These are phyloP conservation scores for Haplographium delicatum DNA, from an alignment of 495 filamentous ascomycete genomes.

Conservation along the genomic window DNA sequence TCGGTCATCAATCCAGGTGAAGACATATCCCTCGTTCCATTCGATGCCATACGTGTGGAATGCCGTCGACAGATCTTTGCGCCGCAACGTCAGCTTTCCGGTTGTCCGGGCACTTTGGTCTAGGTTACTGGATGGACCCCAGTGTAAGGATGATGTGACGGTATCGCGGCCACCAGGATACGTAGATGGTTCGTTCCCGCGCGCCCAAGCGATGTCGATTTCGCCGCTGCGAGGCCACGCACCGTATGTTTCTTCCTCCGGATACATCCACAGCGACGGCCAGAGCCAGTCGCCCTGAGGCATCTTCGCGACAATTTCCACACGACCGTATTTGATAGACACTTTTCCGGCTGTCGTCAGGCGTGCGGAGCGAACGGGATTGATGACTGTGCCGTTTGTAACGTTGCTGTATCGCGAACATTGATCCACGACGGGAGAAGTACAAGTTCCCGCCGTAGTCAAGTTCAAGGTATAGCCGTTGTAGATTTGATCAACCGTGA, in stretches of 20 bases:
- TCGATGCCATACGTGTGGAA: conserved; percentile 60
- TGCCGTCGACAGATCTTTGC: conserved; percentile 14
- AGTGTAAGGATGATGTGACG: conserved; percentile 9
- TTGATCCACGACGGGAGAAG: conserved; percentile 18
- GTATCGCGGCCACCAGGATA: conserved; percentile 8
- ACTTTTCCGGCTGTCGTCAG: conserved; percentile 35
- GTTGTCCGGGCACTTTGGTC: not conserved
- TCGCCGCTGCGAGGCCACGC: conserved; percentile 31
- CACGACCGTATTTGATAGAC: conserved; percentile 34
- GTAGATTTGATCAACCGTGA: conserved; percentile 28
- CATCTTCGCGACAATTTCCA: conserved; percentile 40
- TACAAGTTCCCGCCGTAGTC: conserved; percentile 33
- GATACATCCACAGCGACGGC: conserved; percentile 43
- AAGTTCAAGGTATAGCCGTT: conserved; percentile 30
- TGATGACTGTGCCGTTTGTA: conserved; percentile 33
- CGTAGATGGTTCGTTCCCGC: conserved; percentile 25
- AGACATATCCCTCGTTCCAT: conserved; percentile 64
- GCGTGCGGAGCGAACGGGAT: conserved; percentile 35
- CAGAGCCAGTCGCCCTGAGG: conserved; percentile 39
- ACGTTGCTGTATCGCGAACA: conserved; percentile 32
- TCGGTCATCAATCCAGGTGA: conserved; percentile 52
- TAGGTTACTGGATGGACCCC: not conserved
- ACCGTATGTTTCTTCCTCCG: conserved; percentile 31
- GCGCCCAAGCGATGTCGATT: conserved; percentile 26
- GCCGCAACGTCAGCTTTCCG: conserved; percentile 1